These are phyloP conservation scores for Apiospora aurea DNA, from an alignment of 2,329 filamentous ascomycete species.

Conservation along the genomic window DNA sequence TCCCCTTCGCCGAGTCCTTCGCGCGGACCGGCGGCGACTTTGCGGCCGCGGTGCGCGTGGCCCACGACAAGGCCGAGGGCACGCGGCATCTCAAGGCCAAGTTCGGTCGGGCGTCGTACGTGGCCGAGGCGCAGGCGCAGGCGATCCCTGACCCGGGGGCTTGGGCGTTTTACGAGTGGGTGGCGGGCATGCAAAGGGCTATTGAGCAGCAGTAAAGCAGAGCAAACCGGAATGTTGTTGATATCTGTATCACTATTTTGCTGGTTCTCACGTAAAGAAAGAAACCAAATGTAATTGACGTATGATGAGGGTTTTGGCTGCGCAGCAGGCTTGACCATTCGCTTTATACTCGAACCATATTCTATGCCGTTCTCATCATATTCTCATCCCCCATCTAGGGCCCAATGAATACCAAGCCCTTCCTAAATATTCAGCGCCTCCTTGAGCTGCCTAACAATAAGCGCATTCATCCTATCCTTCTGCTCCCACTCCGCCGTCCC, in stretches of 20 bases:
- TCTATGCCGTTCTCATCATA: neutral
- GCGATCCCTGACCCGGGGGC: conserved; percentile 41
- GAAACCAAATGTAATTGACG: neutral
- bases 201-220: conserved; percentile 12
- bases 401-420: neutral
- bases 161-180: conserved; percentile 41
- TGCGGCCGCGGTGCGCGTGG: conserved; percentile 48
- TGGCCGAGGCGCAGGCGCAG: conserved; percentile 38
- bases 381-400: neutral
- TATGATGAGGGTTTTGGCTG: too few relatives aligned
- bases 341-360: too few relatives aligned
- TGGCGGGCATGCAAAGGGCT: conserved; percentile 28
- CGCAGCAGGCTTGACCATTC: too few relatives aligned
- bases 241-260: neutral
- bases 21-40: conserved; percentile 29
- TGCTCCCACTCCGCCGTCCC: conserved; percentile 25
- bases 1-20: conserved; percentile 34
- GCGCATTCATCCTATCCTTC: conserved; percentile 24
- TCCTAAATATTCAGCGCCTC: neutral
- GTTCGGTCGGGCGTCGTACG: conserved; percentile 41
- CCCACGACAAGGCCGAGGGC: conserved; percentile 39
- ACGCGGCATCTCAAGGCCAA: conserved; percentile 38
- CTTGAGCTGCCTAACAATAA: conserved; percentile 18
- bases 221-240: too few relatives aligned
- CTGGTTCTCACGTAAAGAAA: neutral